Conservation (phyloP, 2,329 filamentous ascomycete genomes). For the Kalmusia sp. region DNA sequence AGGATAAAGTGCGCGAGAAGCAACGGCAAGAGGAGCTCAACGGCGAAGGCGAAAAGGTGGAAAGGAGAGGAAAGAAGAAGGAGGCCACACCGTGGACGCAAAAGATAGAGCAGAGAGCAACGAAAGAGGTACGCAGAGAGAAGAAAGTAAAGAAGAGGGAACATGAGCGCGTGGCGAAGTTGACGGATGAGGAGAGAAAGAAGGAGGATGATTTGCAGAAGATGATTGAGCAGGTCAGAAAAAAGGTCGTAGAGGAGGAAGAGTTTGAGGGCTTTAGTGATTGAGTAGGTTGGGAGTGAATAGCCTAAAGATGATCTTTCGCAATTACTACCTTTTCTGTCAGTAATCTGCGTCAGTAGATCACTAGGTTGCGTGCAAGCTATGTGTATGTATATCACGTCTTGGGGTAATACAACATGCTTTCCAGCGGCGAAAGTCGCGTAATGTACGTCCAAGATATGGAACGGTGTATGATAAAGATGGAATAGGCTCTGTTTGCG, state of each 20-base stretch:
- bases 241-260: conserved; percentile 31
- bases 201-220: conserved; percentile 31
- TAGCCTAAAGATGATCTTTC: not conserved
- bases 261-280: conserved; percentile 47
- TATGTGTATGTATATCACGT: too few relatives aligned
- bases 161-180: conserved; percentile 21
- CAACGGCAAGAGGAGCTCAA: conserved; percentile 48
- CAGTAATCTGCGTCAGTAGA: not conserved
- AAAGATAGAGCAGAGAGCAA: conserved; percentile 43
- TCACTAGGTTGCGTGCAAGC: too few relatives aligned
- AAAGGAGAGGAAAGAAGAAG: conserved; percentile 33
- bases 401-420: too few relatives aligned
- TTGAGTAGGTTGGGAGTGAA: conserved; percentile 13
- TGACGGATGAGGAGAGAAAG: conserved; percentile 37
- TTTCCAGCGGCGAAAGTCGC: too few relatives aligned
- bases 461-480: too few relatives aligned
- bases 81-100: conserved; percentile 43
- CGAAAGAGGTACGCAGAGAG: conserved; percentile 41
- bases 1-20: conserved; percentile 54
- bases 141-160: conserved; percentile 42
- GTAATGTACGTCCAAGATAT: too few relatives aligned
- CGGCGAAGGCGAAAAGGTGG: conserved; percentile 22
- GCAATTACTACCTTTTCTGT: not conserved
- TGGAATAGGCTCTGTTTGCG: too few relatives aligned
- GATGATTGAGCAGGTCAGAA: conserved; percentile 34